These are phyloP conservation scores for Globisporangium nodosum DNA, from an alignment of 352 stramenopile species.

Conservation along the genomic window DNA sequence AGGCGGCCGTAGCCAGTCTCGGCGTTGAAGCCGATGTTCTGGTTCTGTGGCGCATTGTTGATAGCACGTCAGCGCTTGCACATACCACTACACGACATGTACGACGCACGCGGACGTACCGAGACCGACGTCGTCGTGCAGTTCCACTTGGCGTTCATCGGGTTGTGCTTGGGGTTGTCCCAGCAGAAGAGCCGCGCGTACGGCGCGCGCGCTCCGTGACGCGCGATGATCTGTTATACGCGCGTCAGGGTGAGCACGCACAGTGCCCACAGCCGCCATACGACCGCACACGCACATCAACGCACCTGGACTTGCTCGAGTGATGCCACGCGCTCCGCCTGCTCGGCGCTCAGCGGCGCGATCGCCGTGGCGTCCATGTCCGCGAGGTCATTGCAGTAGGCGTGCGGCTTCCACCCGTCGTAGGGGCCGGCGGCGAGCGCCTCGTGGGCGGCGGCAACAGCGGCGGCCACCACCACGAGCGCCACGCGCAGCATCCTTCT, in stretches of 20 bases:
- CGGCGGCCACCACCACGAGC: slow-evolving; percentile 12
- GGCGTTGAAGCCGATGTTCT: slow-evolving; percentile 54
- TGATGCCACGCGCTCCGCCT: slow-evolving; percentile 54
- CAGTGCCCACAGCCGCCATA: not conserved
- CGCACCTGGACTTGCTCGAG: slow-evolving; percentile 73
- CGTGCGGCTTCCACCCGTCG: slow-evolving; percentile 72
- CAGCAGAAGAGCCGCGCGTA: slow-evolving; percentile 79
- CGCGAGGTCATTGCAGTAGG: slow-evolving; percentile 74
- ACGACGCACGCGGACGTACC: slow-evolving; percentile 24
- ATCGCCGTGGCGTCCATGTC: slow-evolving; percentile 57
- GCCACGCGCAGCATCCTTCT: not conserved
- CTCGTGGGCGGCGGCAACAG: slow-evolving; percentile 2
- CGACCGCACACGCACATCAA: not conserved
- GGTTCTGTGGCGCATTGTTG: slow-evolving; percentile 31
- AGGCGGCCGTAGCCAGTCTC: slow-evolving; percentile 59
- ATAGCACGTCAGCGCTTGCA: not conserved
- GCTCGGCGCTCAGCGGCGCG: slow-evolving; percentile 46
- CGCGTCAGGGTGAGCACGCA: not conserved
- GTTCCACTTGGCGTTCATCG: slow-evolving; percentile 68
- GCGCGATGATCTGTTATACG: slow-evolving; percentile 46
- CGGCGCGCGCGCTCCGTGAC: slow-evolving; percentile 67
- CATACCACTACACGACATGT: not conserved
- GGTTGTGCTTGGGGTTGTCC: slow-evolving; percentile 59
- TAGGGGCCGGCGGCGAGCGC: slow-evolving; percentile 36
- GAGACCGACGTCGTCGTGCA: slow-evolving; percentile 69